Evolutionary conservation across 78 protist genomes (phyloP), one percentile per base, ranked within the genome.

Genomic region (Dictyostelium purpureum): DNA sequence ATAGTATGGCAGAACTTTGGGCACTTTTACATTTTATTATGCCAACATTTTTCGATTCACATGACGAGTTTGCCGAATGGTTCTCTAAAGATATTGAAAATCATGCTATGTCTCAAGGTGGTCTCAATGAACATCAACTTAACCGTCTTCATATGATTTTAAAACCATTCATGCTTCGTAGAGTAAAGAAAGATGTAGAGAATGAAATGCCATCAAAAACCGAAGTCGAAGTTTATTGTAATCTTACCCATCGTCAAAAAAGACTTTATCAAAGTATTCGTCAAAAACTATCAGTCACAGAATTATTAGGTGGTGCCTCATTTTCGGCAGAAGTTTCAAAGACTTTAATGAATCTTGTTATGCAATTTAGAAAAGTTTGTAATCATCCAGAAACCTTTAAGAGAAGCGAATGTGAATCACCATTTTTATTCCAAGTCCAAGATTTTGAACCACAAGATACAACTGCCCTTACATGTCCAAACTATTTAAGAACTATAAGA

Each of bases 131-230:
- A 33, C 90, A 70, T 33, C 98, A 95, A 65, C 92, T 97, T 21
- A n/a, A 45, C 59, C 90, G 98, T 14, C 90, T 98, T 31, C 99
- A 97, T 89, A 79, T 94, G 90, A 96, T 98, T 75, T 91, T 98
- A 42, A 94, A 97, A 94, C 99, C 99, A 24, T 97, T 97, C 63
- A 97, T 98, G 98, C 76, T 98, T 6, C 94, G 99, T 16, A 93
- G 99, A 28, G 71, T 96, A 37, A 98, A 98, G 85, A 73, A 59
- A 61, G 98, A 97, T 69, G 98, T 98, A 3, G 98, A 97, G 88
- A 80, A 89, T 69, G 98, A 97, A 88, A 88, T 98, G 77, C 97
- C 94, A 1, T 94, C 91, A n/a, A 98, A 98, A 96, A 38, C 66
- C 12, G 97, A 96, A 51, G 49, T 95, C 26, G 96, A 94, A 56